Base-by-base conservation (phyloP, 2,329 filamentous ascomycete genomes). In the Fusarium brachygibbosum region DNA sequence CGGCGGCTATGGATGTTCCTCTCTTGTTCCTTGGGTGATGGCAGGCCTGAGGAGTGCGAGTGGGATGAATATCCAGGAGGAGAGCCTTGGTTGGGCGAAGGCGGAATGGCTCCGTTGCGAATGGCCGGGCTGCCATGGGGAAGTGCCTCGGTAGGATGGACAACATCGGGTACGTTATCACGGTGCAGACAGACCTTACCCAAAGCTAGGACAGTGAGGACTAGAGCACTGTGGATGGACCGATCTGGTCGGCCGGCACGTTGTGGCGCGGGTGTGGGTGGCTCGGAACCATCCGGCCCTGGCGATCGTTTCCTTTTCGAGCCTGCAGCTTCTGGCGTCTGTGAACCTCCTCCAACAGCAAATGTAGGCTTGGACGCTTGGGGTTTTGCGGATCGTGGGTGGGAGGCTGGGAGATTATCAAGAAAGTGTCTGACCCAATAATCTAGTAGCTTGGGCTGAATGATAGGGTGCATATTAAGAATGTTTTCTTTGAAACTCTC, bases 181-280 rank as follows among this genome's bases (percentile, higher is more conserved):
- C 82, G 84, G 69, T 86, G 79, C 11, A 83, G 77, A 73, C 93
- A 95, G 14, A 98, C 91, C 75, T 93, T 94, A 19, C 96, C 96
- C 8, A 99, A 82, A 0, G 95, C 95, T 55, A 98, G 84, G 1
- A 97, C 88, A 6, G 95, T 84, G 4, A 98, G 85, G 2, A 98
- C 88, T 38, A 98, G 85, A 0, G 94, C 94, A 70, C 93, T 97
- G 54, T 90, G 87, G 17, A 96, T 89, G 10, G 91, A 93, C 53
- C 90, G 84, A 69, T 86, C 86, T 4, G 88, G 88, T 58, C 82
- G 82, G 5, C 83, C 82, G 9, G 81, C 79, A 70, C 84, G 86
- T 34, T 66, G 66, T 32, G 63, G 66, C 19, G 67, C 64, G 63
- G 80, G 66, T 49, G 74, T 79, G 70, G 73, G 66, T 34, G 76